Evolutionary conservation across 805 yeast genomes (phyloP), one percentile per base, ranked within the genome.

Genomic region (Saccharomycopsis sp.): DNA sequence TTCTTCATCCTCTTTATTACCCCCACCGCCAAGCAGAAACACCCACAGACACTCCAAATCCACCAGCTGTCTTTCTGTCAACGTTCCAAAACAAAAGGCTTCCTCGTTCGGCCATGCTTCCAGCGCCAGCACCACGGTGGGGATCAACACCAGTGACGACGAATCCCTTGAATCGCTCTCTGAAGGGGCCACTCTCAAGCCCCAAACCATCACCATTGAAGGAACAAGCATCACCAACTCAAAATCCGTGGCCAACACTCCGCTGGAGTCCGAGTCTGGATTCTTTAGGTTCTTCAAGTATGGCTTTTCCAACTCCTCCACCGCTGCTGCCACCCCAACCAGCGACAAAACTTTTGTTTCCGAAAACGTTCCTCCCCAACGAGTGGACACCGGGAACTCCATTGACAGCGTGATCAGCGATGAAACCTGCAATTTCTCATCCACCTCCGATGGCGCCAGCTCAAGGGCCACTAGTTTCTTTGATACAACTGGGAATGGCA

Each of bases 261-360:
- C 48, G 5, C 9, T n/a, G 19, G 43, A 38, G 4, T 4, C 20
- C 3, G 46, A 45, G 20, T 41, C 42, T 25, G 30, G 29, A 15
- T 42, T 45, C 25, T 26, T 45, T 17, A 34, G 32, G 13, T 45
- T 45, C 30, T 45, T 45, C 38, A 41, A 38, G 33, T 45, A 45
- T 22, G 49, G 49, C 4, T 45, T 45, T 26, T 25, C 43, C 10
- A 19, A 19, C 7, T 12, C 43, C 9, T 18, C 22, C 13, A 30
- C 34, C 10, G 26, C 44, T 19, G 32, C n/a, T 12, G 12, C 30
- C 15, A 40, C 39, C 21, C 34, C 38, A 15, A 19, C n/a, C 30
- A 13, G 7, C 8, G 36, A 22, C 16, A 17, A 20, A 5, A 20
- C 18, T 2, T 27, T 26, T 25, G n/a, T 25, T 2, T 9, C 29